Evolutionary conservation across 805 yeast genomes (phyloP).

Genomic region (Lipomyces sp.): DNA sequence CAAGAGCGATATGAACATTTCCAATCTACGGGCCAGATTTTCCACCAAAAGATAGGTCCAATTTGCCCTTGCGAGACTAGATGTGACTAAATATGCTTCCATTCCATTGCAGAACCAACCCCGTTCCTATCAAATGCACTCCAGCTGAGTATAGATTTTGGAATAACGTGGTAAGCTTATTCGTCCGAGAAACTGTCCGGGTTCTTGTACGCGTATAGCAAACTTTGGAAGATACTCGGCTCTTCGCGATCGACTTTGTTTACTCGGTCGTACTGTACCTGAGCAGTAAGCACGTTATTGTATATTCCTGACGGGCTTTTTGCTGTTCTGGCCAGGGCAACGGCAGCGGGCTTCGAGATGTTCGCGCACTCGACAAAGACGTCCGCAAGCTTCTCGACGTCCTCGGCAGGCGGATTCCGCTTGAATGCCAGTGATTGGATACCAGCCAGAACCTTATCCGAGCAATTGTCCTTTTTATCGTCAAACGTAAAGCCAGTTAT

Average conservation of each 20-base stretch:
- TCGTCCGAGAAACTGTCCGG: not conserved
- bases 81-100: not conserved
- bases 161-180: not conserved
- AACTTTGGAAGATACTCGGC: not conserved
- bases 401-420: not conserved
- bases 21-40: not conserved
- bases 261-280: not conserved
- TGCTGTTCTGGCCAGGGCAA: not conserved
- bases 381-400: not conserved
- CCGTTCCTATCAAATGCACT: not conserved
- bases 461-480: not conserved
- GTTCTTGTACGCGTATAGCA: not conserved
- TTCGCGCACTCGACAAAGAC: slow-evolving; percentile 2
- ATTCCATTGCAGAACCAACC: not conserved
- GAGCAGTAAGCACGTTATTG: not conserved
- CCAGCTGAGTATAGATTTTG: not conserved
- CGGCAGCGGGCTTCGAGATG: not conserved
- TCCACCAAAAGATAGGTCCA: not conserved
- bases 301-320: not conserved
- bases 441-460: not conserved
- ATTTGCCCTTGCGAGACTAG: not conserved
- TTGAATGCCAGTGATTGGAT: not conserved
- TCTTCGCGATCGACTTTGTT: not conserved
- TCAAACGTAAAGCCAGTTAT: not conserved
- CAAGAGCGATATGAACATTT: not conserved